phyloP scores from a whole-genome alignment of 2,329 filamentous ascomycete genomes.

The Penicillium sclerotiorum region DNA sequence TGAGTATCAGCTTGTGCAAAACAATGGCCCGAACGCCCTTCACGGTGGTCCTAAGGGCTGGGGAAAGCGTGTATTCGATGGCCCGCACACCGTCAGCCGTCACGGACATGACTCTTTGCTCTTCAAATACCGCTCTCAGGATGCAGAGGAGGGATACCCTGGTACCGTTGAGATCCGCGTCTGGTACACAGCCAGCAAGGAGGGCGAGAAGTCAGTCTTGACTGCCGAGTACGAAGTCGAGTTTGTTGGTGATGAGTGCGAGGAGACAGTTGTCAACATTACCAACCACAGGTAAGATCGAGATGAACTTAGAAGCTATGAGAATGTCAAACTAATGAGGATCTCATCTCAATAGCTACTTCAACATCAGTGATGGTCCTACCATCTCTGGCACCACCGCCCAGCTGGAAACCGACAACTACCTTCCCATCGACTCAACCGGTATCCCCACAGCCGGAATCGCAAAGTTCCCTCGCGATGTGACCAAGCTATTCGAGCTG shows the following conservation, averaged over 20 bases:
- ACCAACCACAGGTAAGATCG: slow-evolving; percentile 86
- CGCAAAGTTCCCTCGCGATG: slow-evolving; percentile 62
- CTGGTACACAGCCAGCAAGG: slow-evolving; percentile 75
- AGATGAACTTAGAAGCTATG: too few species aligned
- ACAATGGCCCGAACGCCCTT: slow-evolving; percentile 75
- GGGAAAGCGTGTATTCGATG: slow-evolving; percentile 38
- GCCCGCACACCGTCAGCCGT: slow-evolving; percentile 59
- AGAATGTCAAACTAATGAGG: not conserved
- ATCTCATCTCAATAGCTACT: slow-evolving; percentile 53
- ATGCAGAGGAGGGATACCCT: slow-evolving; percentile 89
- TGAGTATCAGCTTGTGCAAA: slow-evolving; percentile 70
- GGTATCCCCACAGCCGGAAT: slow-evolving; percentile 75
- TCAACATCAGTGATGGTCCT: slow-evolving; percentile 64
- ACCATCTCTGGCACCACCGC: slow-evolving; percentile 66
- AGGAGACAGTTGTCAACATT: slow-evolving; percentile 90
- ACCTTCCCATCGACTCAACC: slow-evolving; percentile 72
- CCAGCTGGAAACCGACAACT: slow-evolving; percentile 60
- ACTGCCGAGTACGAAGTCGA: slow-evolving; percentile 89
- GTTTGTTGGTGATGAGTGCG: slow-evolving; percentile 70
- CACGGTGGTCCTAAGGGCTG: slow-evolving; percentile 76
- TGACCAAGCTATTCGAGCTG: slow-evolving; percentile 70
- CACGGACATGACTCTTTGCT: slow-evolving; percentile 67
- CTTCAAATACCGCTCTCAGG: slow-evolving; percentile 68
- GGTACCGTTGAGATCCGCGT: slow-evolving; percentile 78
- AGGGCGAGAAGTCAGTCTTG: slow-evolving; percentile 68